phyloP scores from a whole-genome alignment of 1,284 basidiomycete species.

The Leucoagaricus sp. region DNA sequence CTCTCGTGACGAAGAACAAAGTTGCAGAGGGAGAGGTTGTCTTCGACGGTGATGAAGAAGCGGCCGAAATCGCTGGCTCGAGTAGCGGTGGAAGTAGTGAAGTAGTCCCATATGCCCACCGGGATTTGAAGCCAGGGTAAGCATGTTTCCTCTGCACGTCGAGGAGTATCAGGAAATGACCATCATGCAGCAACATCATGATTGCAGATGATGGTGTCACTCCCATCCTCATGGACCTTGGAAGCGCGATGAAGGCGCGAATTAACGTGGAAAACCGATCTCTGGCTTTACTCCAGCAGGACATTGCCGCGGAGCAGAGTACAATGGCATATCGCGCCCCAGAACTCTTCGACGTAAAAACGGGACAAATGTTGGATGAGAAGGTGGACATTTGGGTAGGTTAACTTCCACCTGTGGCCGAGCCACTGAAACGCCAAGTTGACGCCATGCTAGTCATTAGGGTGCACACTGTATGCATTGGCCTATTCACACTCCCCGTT shows the following conservation, averaged over 20 bases:
- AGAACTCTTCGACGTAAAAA: slow-evolving; percentile 95
- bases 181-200: slow-evolving; percentile 87
- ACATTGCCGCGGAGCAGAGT: slow-evolving; percentile 92
- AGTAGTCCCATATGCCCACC: slow-evolving; percentile 90
- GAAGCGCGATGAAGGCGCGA: slow-evolving; percentile 82
- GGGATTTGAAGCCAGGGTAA: slow-evolving; percentile 96
- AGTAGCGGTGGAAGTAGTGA: slow-evolving; percentile 27
- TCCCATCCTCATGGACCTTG: slow-evolving; percentile 98
- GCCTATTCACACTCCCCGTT: slow-evolving; percentile 94
- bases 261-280: slow-evolving; percentile 79
- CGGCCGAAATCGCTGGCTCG: slow-evolving; percentile 36
- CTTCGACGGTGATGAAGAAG: slow-evolving; percentile 80
- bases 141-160: slow-evolving; percentile 26
- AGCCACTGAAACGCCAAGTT: too few species aligned
- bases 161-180: slow-evolving; percentile 1
- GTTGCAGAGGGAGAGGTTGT: slow-evolving; percentile 57
- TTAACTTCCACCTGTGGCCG: slow-evolving; percentile 6
- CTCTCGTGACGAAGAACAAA: slow-evolving; percentile 51
- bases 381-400: slow-evolving; percentile 95
- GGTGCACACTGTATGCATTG: slow-evolving; percentile 89
- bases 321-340: slow-evolving; percentile 97
- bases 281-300: slow-evolving; percentile 87
- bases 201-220: slow-evolving; percentile 84
- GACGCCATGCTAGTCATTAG: too few species aligned
- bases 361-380: slow-evolving; percentile 83